Conservation (phyloP, 1,284 basidiomycete genomes). For the Vanrija pseudolonga region DNA sequence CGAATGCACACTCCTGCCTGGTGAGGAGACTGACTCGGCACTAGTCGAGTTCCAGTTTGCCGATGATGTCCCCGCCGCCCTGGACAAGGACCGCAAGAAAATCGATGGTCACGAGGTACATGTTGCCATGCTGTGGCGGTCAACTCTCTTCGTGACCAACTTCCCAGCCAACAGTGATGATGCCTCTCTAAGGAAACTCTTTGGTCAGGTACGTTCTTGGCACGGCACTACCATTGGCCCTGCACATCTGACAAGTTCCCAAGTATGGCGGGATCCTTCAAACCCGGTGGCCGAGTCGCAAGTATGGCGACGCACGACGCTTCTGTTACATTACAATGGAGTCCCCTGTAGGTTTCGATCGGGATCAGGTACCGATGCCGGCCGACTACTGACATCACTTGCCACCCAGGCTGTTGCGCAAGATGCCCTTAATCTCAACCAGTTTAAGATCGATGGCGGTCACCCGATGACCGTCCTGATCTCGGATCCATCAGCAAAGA, state of each 20-base stretch:
- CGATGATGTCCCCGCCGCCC: slow-evolving; percentile 73
- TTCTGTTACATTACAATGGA: slow-evolving; percentile 95
- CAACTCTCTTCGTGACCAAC: slow-evolving; percentile 94
- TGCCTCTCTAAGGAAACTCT: slow-evolving; percentile 66
- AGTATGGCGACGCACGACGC: slow-evolving; percentile 80
- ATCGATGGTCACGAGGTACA: slow-evolving; percentile 67
- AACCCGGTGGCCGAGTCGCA: slow-evolving; percentile 96
- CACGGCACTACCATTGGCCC: background rate
- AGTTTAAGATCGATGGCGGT: slow-evolving; percentile 62
- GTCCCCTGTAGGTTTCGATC: slow-evolving; percentile 60
- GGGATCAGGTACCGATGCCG: background rate
- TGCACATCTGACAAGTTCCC: background rate
- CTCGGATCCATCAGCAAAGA: slow-evolving; percentile 84
- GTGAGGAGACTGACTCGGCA: slow-evolving; percentile 36
- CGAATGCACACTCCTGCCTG: slow-evolving; percentile 58
- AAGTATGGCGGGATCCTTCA: slow-evolving; percentile 91
- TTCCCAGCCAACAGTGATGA: slow-evolving; percentile 87
- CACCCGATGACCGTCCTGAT: slow-evolving; percentile 73
- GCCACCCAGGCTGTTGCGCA: slow-evolving; percentile 64
- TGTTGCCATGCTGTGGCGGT: slow-evolving; percentile 87
- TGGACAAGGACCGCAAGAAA: slow-evolving; percentile 90
- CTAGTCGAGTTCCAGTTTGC: slow-evolving; percentile 47
- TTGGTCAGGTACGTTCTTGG: slow-evolving; percentile 60
- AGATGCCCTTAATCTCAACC: slow-evolving; percentile 71
- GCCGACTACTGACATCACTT: slow-evolving; percentile 1